phyloP scores from a whole-genome alignment of 768 basidiomycete species.

The Calocybe cyanea region DNA sequence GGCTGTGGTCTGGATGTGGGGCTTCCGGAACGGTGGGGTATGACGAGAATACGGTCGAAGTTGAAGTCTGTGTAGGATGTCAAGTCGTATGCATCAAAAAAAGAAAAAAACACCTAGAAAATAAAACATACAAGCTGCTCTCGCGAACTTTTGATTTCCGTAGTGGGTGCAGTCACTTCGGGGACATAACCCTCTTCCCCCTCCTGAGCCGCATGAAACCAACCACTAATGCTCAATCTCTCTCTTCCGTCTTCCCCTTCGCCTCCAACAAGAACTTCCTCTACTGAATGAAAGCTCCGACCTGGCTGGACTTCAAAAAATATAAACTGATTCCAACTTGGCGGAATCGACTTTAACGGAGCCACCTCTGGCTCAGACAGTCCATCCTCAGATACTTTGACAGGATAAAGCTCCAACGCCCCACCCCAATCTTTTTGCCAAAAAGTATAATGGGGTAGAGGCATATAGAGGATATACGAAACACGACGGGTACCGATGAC shows the following conservation, averaged over 20 bases:
- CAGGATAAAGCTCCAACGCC: conserved; percentile 90
- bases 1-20: conserved; percentile 45
- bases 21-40: conserved; percentile 47
- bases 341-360: conserved; percentile 66
- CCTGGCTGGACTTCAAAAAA: conserved; percentile 95
- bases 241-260: conserved; percentile 62
- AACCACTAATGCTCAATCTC: conserved; percentile 88
- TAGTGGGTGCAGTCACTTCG: conserved; percentile 40
- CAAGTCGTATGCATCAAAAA: conserved; percentile 7
- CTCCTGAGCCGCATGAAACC: conserved; percentile 92
- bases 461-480: conserved; percentile 97
- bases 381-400: conserved; percentile 53
- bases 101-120: conserved; percentile 11
- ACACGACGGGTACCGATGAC: conserved; percentile 93
- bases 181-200: conserved; percentile 84
- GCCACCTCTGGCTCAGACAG: conserved; percentile 63
- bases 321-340: conserved; percentile 87
- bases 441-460: conserved; percentile 62
- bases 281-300: conserved; percentile 92
- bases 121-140: conserved; percentile 80
- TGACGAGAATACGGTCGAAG: conserved; percentile 54
- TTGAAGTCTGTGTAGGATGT: conserved; percentile 45
- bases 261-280: conserved; percentile 88
- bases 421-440: conserved; percentile 94
- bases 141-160: conserved; percentile 71